A percentile compares a stretch with the other conserved stretches of the same genome.
Conservation (phyloP, 331 rosid species). For the Rosa hybrid region DNA sequence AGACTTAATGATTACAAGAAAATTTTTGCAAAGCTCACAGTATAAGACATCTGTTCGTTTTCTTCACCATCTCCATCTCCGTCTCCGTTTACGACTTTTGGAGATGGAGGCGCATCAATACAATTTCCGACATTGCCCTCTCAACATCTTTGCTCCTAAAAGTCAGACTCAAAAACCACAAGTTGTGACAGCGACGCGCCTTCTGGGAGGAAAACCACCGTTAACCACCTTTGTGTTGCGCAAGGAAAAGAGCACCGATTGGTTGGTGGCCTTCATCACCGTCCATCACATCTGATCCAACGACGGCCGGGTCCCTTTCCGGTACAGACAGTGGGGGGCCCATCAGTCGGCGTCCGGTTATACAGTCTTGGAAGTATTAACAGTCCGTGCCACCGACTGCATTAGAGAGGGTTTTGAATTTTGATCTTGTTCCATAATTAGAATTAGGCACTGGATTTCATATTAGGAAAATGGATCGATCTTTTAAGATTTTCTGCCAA, state of each 20-base stretch:
- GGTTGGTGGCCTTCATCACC: neutral
- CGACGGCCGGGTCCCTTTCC: neutral
- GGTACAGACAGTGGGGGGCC: neutral
- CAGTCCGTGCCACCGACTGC: constrained; percentile 10
- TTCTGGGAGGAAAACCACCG: neutral
- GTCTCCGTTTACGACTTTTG: no score
- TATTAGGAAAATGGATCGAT: neutral
- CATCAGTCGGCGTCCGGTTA: neutral
- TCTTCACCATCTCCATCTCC: no score
- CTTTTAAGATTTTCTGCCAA: neutral
- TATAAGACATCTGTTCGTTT: no score
- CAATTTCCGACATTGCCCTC: neutral
- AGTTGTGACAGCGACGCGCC: neutral
- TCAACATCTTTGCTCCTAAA: neutral
- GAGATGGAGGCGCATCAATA: no score
- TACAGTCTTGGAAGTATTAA: neutral
- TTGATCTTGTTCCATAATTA: neutral
- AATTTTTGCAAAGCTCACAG: no score
- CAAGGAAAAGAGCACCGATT: neutral
- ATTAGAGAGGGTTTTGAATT: neutral
- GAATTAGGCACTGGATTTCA: neutral
- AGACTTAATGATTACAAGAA: no score
- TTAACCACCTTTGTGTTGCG: neutral
- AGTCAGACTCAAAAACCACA: neutral
- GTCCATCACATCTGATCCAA: neutral